Conservation (phyloP, 1,284 basidiomycete genomes). For the Ceraceosorus bombacis region DNA sequence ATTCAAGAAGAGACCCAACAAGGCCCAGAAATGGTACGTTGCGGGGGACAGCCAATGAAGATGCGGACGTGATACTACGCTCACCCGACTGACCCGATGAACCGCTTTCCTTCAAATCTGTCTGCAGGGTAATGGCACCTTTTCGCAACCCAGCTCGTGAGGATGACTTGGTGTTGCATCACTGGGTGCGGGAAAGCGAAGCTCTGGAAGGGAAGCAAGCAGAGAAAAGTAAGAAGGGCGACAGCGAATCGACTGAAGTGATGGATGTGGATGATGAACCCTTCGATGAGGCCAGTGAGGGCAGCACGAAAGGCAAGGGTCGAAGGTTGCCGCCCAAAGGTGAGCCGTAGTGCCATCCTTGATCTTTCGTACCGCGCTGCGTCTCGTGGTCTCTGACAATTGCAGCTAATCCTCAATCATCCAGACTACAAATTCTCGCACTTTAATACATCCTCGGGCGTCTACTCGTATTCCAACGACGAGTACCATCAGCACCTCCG, state of each 20-base stretch:
- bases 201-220: constrained; percentile 4
- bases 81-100: neutral
- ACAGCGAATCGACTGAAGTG: no score
- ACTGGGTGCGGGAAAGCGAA: constrained; percentile 27
- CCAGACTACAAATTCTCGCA: constrained; percentile 61
- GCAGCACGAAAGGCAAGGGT: no score
- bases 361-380: neutral
- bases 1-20: constrained; percentile 71
- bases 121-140: constrained; percentile 32
- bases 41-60: neutral
- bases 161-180: constrained; percentile 37
- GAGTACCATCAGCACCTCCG: constrained; percentile 77
- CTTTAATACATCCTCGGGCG: constrained; percentile 65
- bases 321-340: no score
- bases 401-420: no score
- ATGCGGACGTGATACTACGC: neutral
- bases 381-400: neutral
- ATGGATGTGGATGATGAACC: no score
- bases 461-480: constrained; percentile 77
- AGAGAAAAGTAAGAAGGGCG: neutral
- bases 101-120: no score
- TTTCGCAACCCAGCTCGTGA: constrained; percentile 38
- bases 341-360: no score
- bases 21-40: constrained; percentile 53
- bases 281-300: no score